Evolutionary conservation across 108 stramenopile genomes (phyloP), one percentile per base, ranked within the genome.

Genomic region (Skeletonema tropicum): DNA sequence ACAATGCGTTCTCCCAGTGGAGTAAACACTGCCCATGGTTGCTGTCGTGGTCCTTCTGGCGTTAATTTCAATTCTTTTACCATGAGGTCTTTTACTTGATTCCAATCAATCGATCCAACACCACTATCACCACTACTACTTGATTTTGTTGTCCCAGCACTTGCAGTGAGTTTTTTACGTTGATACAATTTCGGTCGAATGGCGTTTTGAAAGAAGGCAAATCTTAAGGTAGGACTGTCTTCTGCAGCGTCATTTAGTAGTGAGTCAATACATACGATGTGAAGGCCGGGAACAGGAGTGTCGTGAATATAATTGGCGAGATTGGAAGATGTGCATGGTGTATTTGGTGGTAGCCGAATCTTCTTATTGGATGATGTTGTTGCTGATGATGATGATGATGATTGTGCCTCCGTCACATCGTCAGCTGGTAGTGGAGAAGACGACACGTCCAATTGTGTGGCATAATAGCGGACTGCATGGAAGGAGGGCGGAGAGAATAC

Each of bases 21-120:
- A 12, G 85, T 71, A 71, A 83, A 90, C 12, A 87, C 19, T 0
- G 87, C 89, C 86, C 86, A 90, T 4, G 89, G 89, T 57, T 90
- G 89, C 29, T 75, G 71, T 2, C 33, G 58, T n/a, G 60, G 25
- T 57, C 62, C 61, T n/a, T 52, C 60, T 15, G 74, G 60, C 15
- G 25, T 45, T 15, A 89, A 62, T 49, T 60, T 60, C 63, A 89
- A 72, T 55, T 86, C 76, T 8, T 3, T 52, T 5, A 23, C 36
- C 55, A 82, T 15, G n/a, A 70, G 57, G 1, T 25, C 33, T 21
- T 62, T 65, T 6, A 75, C 10, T 10, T 60, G 61, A 15, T 49
- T 45, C 83, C 79, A 85, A 29, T 45, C 6, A 5, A 79, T 60
- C 30, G 75, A 67, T 35, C 21, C 41, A 19, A 60, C 60, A 46